A percentile compares a stretch with the other conserved stretches of the same genome.
Evolutionary conservation across 257 asterid species (phyloP).

Genomic region (Capsicum baccatum): DNA sequence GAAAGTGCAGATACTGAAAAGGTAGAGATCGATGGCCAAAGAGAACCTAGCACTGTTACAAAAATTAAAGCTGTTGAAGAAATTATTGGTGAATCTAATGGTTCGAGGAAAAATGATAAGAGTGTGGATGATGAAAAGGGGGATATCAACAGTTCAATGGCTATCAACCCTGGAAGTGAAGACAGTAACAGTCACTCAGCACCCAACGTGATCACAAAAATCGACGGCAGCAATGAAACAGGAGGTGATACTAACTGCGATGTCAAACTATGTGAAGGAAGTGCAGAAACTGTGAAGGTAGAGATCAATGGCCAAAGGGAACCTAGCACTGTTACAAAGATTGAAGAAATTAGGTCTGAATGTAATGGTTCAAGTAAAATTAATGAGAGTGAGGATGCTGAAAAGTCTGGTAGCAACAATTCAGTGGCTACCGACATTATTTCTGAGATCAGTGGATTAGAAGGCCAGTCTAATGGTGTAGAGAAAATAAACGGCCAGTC

Average conservation of each 20-base stretch:
- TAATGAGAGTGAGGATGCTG: neutral
- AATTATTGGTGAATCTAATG: conserved; percentile 10
- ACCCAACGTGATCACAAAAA: neutral
- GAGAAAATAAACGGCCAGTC: conserved; percentile 14
- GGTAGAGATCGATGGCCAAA: neutral
- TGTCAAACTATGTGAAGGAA: conserved; percentile 21
- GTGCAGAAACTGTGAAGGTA: conserved; percentile 21
- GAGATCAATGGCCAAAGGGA: neutral
- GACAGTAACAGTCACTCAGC: neutral
- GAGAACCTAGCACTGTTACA: conserved; percentile 1
- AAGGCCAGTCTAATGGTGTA: conserved; percentile 4
- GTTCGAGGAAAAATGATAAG: conserved; percentile 19
- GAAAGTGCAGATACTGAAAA: conserved; percentile 23
- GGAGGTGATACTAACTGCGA: conserved; percentile 12
- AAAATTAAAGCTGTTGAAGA: neutral
- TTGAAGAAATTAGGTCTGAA: conserved; percentile 5
- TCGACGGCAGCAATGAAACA: conserved; percentile 9
- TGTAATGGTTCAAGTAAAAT: conserved; percentile 10
- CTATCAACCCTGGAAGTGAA: conserved; percentile 2
- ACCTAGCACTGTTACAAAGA: conserved; percentile 16
- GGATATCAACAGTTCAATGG: conserved; percentile 1
- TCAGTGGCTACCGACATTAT: neutral
- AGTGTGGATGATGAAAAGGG: conserved; percentile 20
- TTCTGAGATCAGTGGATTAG: conserved; percentile 15
- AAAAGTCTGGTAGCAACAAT: conserved; percentile 15